Conservation (phyloP, 129 eudicot species). For the Calendula officinalis region DNA sequence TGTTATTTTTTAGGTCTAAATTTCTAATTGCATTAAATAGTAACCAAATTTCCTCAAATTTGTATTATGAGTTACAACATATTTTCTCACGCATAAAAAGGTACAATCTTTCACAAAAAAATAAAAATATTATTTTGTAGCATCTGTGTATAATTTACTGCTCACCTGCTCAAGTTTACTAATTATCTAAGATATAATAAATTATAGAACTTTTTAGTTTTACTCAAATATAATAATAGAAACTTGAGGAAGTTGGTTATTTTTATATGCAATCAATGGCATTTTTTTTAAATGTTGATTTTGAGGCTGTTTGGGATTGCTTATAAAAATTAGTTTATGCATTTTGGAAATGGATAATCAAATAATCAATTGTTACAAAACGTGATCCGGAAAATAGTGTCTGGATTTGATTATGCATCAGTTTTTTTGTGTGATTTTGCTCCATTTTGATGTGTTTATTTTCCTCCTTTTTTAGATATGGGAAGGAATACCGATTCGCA, state of each 20-base stretch:
- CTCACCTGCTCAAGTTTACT: not conserved
- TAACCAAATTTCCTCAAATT: slow-evolving; percentile 1
- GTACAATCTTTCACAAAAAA: not conserved
- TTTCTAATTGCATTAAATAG: not conserved
- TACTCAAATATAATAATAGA: not conserved
- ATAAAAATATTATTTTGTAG: not conserved
- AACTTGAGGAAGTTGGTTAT: not conserved
- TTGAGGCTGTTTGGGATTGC: too few relatives aligned
- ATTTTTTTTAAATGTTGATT: not conserved
- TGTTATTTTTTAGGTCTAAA: not conserved
- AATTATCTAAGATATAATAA: not conserved
- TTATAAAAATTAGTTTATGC: too few relatives aligned
- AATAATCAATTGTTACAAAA: too few relatives aligned
- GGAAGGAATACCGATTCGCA: slow-evolving; percentile 93
- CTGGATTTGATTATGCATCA: too few relatives aligned
- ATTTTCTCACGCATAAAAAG: not conserved
- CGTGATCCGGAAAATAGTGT: too few relatives aligned
- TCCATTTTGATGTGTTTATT: slow-evolving; percentile 14
- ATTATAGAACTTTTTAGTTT: not conserved
- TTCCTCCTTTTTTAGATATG: slow-evolving; percentile 60
- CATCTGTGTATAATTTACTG: not conserved
- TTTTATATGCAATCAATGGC: not conserved
- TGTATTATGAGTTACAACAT: not conserved
- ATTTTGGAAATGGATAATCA: too few relatives aligned
- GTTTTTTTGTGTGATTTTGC: slow-evolving; percentile 2